Base-by-base conservation (phyloP, 2,329 filamentous ascomycete species). In the Calonectria multiphialidica region DNA sequence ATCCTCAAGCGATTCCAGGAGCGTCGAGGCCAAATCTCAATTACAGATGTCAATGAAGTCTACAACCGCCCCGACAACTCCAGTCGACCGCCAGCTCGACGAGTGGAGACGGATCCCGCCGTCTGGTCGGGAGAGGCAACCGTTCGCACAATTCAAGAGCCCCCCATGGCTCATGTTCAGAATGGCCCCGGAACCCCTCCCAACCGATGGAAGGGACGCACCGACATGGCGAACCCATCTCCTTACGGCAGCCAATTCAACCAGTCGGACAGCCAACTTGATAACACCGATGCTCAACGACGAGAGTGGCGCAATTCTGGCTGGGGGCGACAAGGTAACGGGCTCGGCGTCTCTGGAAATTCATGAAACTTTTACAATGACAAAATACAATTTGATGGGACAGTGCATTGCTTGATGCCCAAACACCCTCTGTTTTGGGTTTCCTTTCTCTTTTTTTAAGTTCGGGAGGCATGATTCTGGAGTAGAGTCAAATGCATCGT, bases 1-100 rank as follows among this genome's bases (percentile, higher is more conserved):
- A 98, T 99, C 67, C 89, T 99, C 64, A 98, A 96, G 82, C 92
- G 95, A 69, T 98, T 97, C 84, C 95, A 95, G 62, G 95, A 98
- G 80, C 93, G 97, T 74, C 84, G 86, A 68, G 87, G 88, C 8
- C 86, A 88, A 50, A 85, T 92, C 85, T 84, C 94, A 87, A 86
- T 90, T 85, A 85, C 87, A 83, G 90, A 91, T 84, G 85, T 88
- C 80, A 85, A 88, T 82, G 88, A 91, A 81, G 85, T 89, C 82
- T 86, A 88, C 81, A 86, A 88, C 83, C 86, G 88, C 83, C 87
- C 87, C 82, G 89, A 90, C 83, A 87, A 93, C 84, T 84, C 88
- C 80, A 88, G 81, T 65, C 86, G 87, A 65, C 89, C 87, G 37
- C 86, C 87, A 71, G 91, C 86, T 80, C 86, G 89, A 66, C 85